These are phyloP conservation scores for Chlorella sp. DNA, from an alignment of 139 green algal species.

Conservation along the genomic window DNA sequence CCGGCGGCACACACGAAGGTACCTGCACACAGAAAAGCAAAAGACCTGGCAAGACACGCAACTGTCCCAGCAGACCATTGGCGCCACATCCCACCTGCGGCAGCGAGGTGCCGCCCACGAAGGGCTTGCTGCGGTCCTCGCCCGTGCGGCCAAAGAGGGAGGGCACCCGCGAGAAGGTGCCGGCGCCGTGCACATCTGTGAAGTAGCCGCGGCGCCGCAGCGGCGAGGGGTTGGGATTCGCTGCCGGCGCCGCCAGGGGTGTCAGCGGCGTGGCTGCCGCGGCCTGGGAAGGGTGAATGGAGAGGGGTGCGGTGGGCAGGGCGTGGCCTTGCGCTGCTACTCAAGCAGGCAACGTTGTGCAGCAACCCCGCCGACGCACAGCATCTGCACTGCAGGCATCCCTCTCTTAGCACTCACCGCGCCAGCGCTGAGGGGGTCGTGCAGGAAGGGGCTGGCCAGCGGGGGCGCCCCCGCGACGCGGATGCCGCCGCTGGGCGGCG, in stretches of 20 bases:
- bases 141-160: constrained; percentile 31
- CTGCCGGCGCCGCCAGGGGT: background rate
- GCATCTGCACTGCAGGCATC: background rate
- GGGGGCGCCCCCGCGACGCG: no score
- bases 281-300: background rate
- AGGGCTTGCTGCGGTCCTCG: constrained; percentile 12
- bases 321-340: no score
- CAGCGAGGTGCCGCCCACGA: background rate
- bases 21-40: background rate
- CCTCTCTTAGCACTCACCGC: no score
- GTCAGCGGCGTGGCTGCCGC: constrained; percentile 27
- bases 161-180: constrained; percentile 25
- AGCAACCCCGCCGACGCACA: no score
- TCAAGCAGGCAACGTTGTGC: no score
- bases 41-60: background rate
- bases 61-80: background rate
- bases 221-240: background rate
- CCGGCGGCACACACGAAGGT: no score
- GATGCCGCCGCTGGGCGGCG: no score
- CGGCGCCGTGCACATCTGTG: constrained; percentile 25
- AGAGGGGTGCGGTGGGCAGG: background rate
- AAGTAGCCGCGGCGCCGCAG: constrained; percentile 25
- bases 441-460: no score
- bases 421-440: no score
- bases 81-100: background rate